Conservation (phyloP, 202 grass and related monocot species). For the Musa balbisiana region DNA sequence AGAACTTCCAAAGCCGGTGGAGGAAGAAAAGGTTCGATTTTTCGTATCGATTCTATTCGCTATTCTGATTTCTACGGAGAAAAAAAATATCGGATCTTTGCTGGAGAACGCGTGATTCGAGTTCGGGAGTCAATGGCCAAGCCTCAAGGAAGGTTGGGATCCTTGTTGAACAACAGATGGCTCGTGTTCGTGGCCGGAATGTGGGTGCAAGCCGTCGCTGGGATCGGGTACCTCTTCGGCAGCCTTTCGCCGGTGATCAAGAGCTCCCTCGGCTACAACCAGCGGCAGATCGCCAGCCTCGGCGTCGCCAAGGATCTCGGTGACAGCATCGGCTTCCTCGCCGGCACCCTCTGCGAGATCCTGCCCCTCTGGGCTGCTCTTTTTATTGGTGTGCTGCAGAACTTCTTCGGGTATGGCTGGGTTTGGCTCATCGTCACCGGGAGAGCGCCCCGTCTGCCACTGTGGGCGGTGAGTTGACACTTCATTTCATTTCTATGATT, state of each 20-base stretch:
- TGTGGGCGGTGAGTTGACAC: slow-evolving; percentile 53
- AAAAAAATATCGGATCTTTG: neutral
- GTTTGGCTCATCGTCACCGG: slow-evolving; percentile 81
- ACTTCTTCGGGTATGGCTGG: slow-evolving; percentile 88
- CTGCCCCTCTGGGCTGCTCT: slow-evolving; percentile 66
- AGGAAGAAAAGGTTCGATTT: too few species aligned
- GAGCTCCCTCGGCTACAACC: slow-evolving; percentile 68
- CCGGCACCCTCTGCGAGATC: slow-evolving; percentile 53
- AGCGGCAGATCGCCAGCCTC: slow-evolving; percentile 68
- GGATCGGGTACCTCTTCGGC: slow-evolving; percentile 85
- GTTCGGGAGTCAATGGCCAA: slow-evolving; percentile 31
- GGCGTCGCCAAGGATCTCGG: slow-evolving; percentile 89
- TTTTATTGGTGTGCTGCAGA: slow-evolving; percentile 54
- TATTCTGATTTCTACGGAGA: neutral
- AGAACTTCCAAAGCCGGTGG: too few species aligned
- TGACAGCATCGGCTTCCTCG: slow-evolving; percentile 78
- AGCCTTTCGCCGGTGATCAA: slow-evolving; percentile 80
- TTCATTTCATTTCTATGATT: neutral
- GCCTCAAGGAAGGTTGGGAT: slow-evolving; percentile 29
- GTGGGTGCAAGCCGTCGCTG: slow-evolving; percentile 93
- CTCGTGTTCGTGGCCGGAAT: slow-evolving; percentile 79
- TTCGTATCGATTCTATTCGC: too few species aligned
- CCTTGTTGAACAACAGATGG: slow-evolving; percentile 74
- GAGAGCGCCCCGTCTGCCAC: slow-evolving; percentile 45
- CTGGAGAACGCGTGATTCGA: neutral